Evolutionary conservation across 2,329 filamentous ascomycete genomes (phyloP), one percentile per base, ranked within the genome.

Genomic region (Cylindrodendrum hubeiense): DNA sequence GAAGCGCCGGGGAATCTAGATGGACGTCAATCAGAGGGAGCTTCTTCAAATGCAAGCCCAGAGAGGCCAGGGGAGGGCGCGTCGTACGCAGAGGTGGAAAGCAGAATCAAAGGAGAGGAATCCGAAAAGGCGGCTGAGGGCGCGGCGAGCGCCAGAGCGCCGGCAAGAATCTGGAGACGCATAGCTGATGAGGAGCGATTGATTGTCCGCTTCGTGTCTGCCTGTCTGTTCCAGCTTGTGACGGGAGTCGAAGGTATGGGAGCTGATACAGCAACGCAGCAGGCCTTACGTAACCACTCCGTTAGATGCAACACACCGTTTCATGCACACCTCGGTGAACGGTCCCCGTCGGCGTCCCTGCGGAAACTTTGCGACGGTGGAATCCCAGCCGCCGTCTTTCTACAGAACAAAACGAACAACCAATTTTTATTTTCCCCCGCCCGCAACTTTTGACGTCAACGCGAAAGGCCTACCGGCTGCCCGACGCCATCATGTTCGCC

Each of bases 61-160:
- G 61, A 57, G 50, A 12, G 26, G n/a, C 47, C 28, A 50, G n/a
- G 54, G 19, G 24, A 53, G 52, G 60, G 64, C 61, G 60, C 67
- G 59, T 66, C 91, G 75, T 90, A 97, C 95, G 90, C 84, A 67
- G 91, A 87, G 49, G 91, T 95, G 33, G 95, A 98, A 79, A 97
- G 91, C 71, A 98, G 83, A 77, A 97, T 87, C 80, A 97, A 96
- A 19, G 96, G 95, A 59, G 93, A 95, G 2, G 95, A 94, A 80
- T 97, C 91, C 68, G 89, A 90, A 79, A 97, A 96, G 26, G 93
- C 95, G 67, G 89, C 83, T 47, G 86, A 89, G 24, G 85, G 84
- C 65, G 87, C 85, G 71, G 87, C 84, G 74, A 88, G 80, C 70
- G 85, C 85, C 75, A 88, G 80, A 54, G 87, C 76, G 71, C 84